These are phyloP conservation scores for Solanum chilense DNA, from an alignment of 257 asterid genomes.

Conservation along the genomic window DNA sequence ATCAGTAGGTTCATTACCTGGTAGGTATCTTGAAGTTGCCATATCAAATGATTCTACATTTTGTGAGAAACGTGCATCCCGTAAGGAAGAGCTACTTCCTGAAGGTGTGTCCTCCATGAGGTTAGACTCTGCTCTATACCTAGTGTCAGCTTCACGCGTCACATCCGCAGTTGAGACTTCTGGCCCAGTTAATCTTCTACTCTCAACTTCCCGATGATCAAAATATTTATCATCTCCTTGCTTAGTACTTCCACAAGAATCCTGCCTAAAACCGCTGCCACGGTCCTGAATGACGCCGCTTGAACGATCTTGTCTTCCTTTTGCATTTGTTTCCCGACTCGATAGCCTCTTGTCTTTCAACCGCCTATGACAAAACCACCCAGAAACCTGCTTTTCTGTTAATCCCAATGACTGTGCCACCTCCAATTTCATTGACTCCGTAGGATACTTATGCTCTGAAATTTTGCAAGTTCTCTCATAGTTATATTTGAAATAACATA, in stretches of 20 bases:
- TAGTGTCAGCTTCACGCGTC: slow-evolving; percentile 35
- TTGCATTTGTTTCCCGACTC: slow-evolving; percentile 27
- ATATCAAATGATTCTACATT: slow-evolving; percentile 26
- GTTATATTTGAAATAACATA: neutral
- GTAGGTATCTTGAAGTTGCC: slow-evolving; percentile 36
- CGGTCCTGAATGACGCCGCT: slow-evolving; percentile 73
- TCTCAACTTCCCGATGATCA: slow-evolving; percentile 71
- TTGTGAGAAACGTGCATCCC: slow-evolving; percentile 25
- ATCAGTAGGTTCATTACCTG: slow-evolving; percentile 30
- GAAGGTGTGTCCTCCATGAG: slow-evolving; percentile 52
- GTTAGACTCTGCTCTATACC: slow-evolving; percentile 23
- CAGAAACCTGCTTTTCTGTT: slow-evolving; percentile 93
- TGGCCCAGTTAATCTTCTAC: slow-evolving; percentile 38
- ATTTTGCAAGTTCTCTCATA: slow-evolving; percentile 1
- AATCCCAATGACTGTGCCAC: slow-evolving; percentile 66
- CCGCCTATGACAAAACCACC: slow-evolving; percentile 98
- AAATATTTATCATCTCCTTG: slow-evolving; percentile 43
- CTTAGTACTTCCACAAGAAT: slow-evolving; percentile 94
- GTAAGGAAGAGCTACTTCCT: slow-evolving; percentile 62
- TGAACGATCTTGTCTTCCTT: slow-evolving; percentile 56
- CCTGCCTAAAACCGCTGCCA: slow-evolving; percentile 81
- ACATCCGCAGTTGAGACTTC: slow-evolving; percentile 47
- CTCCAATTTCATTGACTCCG: slow-evolving; percentile 61
- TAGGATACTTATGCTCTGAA: slow-evolving; percentile 81
- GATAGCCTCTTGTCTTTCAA: slow-evolving; percentile 65